These are phyloP conservation scores for Fusarium sp. DNA, from an alignment of 2,329 filamentous ascomycete species.

Conservation along the genomic window DNA sequence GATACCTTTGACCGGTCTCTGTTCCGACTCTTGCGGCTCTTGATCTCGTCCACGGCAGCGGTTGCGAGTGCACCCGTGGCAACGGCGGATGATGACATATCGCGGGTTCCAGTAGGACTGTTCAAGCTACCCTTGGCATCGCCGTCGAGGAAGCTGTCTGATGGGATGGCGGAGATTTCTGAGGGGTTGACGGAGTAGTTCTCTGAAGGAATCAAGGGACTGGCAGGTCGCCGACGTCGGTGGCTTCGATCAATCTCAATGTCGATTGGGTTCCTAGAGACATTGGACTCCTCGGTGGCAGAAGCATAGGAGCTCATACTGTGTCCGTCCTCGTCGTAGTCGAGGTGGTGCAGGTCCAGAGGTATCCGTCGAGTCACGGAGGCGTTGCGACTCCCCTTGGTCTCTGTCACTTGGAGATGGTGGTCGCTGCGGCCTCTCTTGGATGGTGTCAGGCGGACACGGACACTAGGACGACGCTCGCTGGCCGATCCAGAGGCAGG, in stretches of 20 bases:
- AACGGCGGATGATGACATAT: constrained; percentile 50
- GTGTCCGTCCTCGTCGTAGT: constrained; percentile 68
- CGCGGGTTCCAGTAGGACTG: constrained; percentile 51
- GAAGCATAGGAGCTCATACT: constrained; percentile 82
- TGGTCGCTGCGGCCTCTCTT: constrained; percentile 72
- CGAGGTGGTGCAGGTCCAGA: constrained; percentile 53
- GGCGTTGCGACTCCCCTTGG: constrained; percentile 76
- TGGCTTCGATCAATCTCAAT: constrained; percentile 81
- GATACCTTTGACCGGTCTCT: constrained; percentile 54
- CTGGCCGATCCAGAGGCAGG: constrained; percentile 61
- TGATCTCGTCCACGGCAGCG: constrained; percentile 54
- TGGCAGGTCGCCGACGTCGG: constrained; percentile 72
- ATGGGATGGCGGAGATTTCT: constrained; percentile 83
- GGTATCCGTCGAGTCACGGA: constrained; percentile 67
- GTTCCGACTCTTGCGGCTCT: constrained; percentile 57
- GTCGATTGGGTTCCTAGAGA: constrained; percentile 82
- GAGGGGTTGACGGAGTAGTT: constrained; percentile 76
- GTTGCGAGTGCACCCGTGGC: constrained; percentile 48
- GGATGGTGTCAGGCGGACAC: constrained; percentile 82
- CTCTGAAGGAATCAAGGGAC: constrained; percentile 71
- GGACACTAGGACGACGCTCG: constrained; percentile 83
- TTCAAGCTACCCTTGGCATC: constrained; percentile 55
- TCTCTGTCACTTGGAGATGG: constrained; percentile 88
- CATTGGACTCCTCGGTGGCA: constrained; percentile 81
- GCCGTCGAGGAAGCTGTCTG: constrained; percentile 70